A percentile compares a stretch with the other conserved stretches of the same genome.
Evolutionary conservation across 1,284 basidiomycete genomes (phyloP).

Genomic region (Golubevia pallescens): DNA sequence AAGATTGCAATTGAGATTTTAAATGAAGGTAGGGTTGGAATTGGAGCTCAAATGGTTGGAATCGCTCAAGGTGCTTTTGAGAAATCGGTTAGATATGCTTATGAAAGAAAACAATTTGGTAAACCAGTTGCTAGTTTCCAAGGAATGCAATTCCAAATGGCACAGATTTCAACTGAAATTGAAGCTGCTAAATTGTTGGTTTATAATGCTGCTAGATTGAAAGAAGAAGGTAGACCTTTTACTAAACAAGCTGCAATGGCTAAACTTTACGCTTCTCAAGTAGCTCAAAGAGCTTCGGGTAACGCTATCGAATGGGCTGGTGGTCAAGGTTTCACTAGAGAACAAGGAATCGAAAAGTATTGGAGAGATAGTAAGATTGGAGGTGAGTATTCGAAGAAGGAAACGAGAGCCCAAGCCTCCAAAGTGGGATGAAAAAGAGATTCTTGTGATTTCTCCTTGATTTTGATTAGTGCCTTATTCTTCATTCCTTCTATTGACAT

Average conservation of each 20-base stretch:
- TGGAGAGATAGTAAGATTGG: slow-evolving; percentile 79
- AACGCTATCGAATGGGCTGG: slow-evolving; percentile 96
- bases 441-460: no score
- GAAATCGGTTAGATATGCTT: slow-evolving; percentile 89
- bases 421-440: no score
- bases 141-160: slow-evolving; percentile 94
- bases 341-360: slow-evolving; percentile 32
- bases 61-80: slow-evolving; percentile 96
- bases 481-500: no score
- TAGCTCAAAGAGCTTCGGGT: slow-evolving; percentile 87
- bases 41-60: slow-evolving; percentile 83
- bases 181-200: slow-evolving; percentile 90
- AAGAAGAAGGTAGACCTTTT: slow-evolving; percentile 91
- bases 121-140: slow-evolving; percentile 88
- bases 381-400: slow-evolving; percentile 5
- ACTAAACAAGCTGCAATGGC: slow-evolving; percentile 96
- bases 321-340: slow-evolving; percentile 84
- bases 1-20: slow-evolving; percentile 95
- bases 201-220: slow-evolving; percentile 92
- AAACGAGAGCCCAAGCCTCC: no score
- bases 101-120: slow-evolving; percentile 91
- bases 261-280: slow-evolving; percentile 79
- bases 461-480: no score
- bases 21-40: slow-evolving; percentile 96
- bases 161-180: slow-evolving; percentile 81